A percentile compares a stretch with the other conserved stretches of the same genome.
Evolutionary conservation across 2,329 filamentous ascomycete genomes (phyloP).

Genomic region (Rutstroemia sp.): DNA sequence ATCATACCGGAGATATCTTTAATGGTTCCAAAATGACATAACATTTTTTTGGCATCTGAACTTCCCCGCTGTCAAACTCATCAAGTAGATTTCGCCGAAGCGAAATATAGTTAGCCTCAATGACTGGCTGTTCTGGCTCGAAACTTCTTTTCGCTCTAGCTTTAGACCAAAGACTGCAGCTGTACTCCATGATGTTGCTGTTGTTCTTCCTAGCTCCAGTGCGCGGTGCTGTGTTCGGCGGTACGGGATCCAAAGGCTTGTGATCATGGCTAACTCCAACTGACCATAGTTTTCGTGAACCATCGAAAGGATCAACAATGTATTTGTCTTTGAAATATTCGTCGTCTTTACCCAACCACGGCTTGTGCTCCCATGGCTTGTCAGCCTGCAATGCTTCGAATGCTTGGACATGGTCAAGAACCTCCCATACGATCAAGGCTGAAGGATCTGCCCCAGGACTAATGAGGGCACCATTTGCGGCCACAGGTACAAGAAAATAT

Average conservation of each 20-base stretch:
- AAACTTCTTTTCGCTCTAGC: conserved; percentile 45
- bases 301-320: conserved; percentile 51
- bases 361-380: conserved; percentile 27
- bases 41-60: conserved; percentile 40
- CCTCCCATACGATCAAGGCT: conserved; percentile 52
- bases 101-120: conserved; percentile 65
- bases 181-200: conserved; percentile 73
- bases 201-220: conserved; percentile 37
- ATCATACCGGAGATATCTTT: conserved; percentile 51
- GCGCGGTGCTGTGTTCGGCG: conserved; percentile 43
- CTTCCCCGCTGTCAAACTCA: conserved; percentile 46
- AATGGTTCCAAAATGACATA: conserved; percentile 73
- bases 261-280: conserved; percentile 47
- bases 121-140: conserved; percentile 68
- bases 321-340: conserved; percentile 47
- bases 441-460: conserved; percentile 10
- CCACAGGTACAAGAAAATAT: conserved; percentile 72
- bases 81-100: conserved; percentile 81
- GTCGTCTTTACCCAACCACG: conserved; percentile 31
- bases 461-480: conserved; percentile 2
- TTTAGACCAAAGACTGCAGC: conserved; percentile 65
- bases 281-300: conserved; percentile 55
- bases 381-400: conserved; percentile 32
- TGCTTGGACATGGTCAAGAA: conserved; percentile 29
- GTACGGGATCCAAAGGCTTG: conserved; percentile 58